These are phyloP conservation scores for Boechera retrofracta DNA, from an alignment of 345 rosid species.

Conservation along the genomic window DNA sequence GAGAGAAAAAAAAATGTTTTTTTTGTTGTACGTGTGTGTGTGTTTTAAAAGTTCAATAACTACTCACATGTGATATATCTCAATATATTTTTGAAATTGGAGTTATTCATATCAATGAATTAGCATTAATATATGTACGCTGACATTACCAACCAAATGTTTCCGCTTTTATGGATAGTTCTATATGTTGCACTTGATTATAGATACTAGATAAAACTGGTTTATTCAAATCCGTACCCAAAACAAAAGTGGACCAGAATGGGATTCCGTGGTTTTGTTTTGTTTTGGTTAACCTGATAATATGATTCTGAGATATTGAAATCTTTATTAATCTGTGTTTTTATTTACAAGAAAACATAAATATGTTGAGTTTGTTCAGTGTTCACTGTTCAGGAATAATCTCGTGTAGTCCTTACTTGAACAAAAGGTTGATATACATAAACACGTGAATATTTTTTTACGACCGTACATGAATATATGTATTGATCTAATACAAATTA, in stretches of 20 bases:
- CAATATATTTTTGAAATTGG: conserved; percentile 4
- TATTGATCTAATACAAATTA: conserved; percentile 1
- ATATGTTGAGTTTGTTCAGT: conserved; percentile 9
- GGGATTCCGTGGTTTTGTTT: neutral
- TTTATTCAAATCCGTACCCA: conserved; percentile 20
- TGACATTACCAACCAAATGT: conserved; percentile 50
- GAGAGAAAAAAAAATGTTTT: too few species aligned
- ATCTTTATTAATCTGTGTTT: neutral
- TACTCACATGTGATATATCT: conserved; percentile 35
- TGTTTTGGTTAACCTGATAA: neutral
- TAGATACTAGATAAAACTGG: conserved; percentile 37
- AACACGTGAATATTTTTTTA: conserved; percentile 1
- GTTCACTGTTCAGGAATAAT: neutral
- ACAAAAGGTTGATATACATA: neutral
- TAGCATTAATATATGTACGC: conserved; percentile 41
- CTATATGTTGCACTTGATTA: conserved; percentile 45
- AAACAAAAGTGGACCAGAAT: conserved; percentile 27
- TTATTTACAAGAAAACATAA: neutral
- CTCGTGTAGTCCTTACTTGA: conserved; percentile 2
- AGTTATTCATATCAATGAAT: conserved; percentile 15
- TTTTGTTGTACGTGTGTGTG: conserved; percentile 1
- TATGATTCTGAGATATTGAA: neutral
- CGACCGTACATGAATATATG: neutral
- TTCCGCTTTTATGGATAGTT: conserved; percentile 49
- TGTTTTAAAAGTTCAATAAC: conserved; percentile 25